phyloP scores from a whole-genome alignment of 768 basidiomycete genomes.

The Roridomyces roridus region DNA sequence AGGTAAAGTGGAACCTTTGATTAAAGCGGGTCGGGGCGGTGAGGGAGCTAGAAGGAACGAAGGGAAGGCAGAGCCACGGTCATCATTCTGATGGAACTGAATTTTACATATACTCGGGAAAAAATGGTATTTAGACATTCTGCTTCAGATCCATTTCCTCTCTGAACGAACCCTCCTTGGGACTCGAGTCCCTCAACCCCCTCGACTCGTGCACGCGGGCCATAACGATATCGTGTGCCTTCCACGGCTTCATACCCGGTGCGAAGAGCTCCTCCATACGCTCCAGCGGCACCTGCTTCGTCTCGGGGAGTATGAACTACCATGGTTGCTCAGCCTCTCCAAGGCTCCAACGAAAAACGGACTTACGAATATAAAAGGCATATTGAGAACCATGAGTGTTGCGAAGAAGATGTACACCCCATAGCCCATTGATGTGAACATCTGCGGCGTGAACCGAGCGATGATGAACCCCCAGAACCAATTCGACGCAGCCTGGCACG shows the following conservation, averaged over 20 bases:
- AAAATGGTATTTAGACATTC: no score
- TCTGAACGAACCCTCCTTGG: conserved; percentile 13
- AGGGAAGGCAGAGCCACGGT: no score
- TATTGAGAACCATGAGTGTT: conserved; percentile 38
- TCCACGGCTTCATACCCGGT: conserved; percentile 39
- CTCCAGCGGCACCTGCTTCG: conserved; percentile 47
- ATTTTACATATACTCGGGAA: no score
- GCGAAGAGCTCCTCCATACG: conserved; percentile 49
- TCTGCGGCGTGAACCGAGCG: conserved; percentile 44
- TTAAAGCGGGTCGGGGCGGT: no score
- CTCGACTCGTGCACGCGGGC: conserved; percentile 28
- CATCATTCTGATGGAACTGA: no score
- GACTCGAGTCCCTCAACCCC: conserved; percentile 1
- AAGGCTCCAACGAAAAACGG: neutral
- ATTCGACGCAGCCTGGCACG: conserved; percentile 43
- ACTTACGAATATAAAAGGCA: conserved; percentile 41
- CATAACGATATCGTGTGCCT: conserved; percentile 40
- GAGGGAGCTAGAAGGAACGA: no score
- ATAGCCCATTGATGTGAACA: conserved; percentile 43
- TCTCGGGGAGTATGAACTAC: conserved; percentile 46
- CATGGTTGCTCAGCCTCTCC: neutral
- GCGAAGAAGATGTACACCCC: conserved; percentile 47
- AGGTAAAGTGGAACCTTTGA: no score
- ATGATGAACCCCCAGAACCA: conserved; percentile 45
- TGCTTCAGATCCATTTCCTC: neutral